These are phyloP conservation scores for Lycium ferocissimum DNA, from an alignment of 257 asterid genomes.

Conservation along the genomic window DNA sequence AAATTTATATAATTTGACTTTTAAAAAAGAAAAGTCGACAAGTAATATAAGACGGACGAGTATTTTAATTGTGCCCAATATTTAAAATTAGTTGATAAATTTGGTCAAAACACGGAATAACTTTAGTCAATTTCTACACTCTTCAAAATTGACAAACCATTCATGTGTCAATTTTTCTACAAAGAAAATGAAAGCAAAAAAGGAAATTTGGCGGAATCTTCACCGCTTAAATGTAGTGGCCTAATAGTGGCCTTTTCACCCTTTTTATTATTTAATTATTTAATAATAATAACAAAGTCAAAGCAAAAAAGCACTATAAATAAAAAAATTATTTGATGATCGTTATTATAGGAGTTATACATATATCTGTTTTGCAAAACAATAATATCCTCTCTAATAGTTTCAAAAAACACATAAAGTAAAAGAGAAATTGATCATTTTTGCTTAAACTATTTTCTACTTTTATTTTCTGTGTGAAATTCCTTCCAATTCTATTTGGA, in stretches of 20 bases:
- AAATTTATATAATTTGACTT: no score
- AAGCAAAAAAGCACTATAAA: not conserved
- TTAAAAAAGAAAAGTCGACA: no score
- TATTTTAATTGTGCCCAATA: no score
- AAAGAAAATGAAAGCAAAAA: no score
- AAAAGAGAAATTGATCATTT: not conserved
- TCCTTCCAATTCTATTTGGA: slow-evolving; percentile 26
- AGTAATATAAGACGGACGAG: no score
- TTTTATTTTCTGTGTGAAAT: not conserved
- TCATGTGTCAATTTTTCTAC: not conserved
- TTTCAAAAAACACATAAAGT: not conserved
- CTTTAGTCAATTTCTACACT: no score
- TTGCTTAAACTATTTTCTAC: not conserved
- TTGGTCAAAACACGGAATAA: no score
- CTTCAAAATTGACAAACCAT: not conserved
- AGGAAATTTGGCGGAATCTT: not conserved
- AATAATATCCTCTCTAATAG: slow-evolving; percentile 14
- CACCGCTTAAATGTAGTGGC: not conserved
- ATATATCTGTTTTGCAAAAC: not conserved
- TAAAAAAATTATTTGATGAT: slow-evolving; percentile 12
- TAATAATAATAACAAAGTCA: not conserved
- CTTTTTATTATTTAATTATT: no score
- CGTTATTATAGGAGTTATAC: not conserved
- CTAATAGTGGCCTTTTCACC: not conserved
- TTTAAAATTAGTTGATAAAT: no score